Conservation (phyloP, 768 basidiomycete species). For the Roridomyces roridus region DNA sequence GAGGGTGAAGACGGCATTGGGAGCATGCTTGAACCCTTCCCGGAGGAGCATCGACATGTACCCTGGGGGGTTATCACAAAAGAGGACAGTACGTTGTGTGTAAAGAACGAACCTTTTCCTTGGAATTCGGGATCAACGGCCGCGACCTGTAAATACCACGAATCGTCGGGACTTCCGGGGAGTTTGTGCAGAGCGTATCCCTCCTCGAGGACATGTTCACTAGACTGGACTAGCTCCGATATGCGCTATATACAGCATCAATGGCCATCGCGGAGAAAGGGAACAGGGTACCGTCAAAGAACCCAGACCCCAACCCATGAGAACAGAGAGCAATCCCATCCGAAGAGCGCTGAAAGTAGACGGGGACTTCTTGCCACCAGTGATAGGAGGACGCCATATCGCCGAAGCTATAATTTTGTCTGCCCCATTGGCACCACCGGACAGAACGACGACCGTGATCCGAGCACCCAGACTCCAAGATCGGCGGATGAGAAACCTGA, state of each 20-base stretch:
- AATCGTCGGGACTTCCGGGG: constrained; percentile 7
- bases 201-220: not conserved
- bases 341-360: not conserved
- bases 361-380: not conserved
- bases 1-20: constrained; percentile 10
- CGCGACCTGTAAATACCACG: constrained; percentile 13
- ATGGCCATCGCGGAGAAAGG: not conserved
- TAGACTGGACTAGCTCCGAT: not conserved
- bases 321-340: not conserved
- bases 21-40: constrained; percentile 13
- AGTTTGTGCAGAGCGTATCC: not conserved
- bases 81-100: not conserved
- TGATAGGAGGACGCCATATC: constrained; percentile 3
- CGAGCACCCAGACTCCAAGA: constrained; percentile 3
- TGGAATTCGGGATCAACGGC: constrained; percentile 16
- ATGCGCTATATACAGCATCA: not conserved
- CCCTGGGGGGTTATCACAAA: not conserved
- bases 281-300: not conserved
- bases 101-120: constrained; percentile 9
- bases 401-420: not conserved
- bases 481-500: constrained; percentile 1
- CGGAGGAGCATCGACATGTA: constrained; percentile 19
- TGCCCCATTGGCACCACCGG: not conserved
- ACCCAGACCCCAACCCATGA: not conserved
- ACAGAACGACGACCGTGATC: not conserved